Base-by-base conservation (phyloP, 2,329 filamentous ascomycete genomes). In the Peltaster fructicola region DNA sequence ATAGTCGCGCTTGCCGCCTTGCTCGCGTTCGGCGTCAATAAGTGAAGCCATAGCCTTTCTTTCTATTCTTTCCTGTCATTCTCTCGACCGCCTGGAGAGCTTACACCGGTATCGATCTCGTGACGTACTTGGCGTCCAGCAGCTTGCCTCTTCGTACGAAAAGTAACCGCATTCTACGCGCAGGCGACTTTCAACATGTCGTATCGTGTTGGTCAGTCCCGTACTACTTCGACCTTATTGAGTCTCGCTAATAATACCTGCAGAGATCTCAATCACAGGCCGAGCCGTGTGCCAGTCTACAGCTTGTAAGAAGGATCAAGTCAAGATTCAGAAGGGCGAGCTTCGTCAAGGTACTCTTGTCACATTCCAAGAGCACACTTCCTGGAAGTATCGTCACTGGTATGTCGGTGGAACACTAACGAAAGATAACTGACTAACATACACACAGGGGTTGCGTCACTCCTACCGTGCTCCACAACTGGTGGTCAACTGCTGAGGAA, bases 381-480 rank as follows among this genome's bases (percentile, higher is more conserved):
- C 62, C 42, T 91, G 71, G 68, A 51, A 57, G 29, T 95, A 76
- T 72, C 76, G 74, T 45, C 85, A 95, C 49, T 93, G 85, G 85
- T 90, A 61, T 44, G 64, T 40, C 19, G 10, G 6, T 17, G 3
- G n/a, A 10, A 22, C 8, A 18, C 21, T 8, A 17, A 10, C 6
- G 2, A n/a, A n/a, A n/a, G n/a, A n/a, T 26, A 10, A 20, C 5
- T 28, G 14, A 28, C 21, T 20, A 9, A 18, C 16, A n/a, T 20
- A 10, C 10, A 15, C 3, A 12, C 24, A 91, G 84, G 84, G 84
- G 85, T 15, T 95, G 85, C 41, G 68, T 84, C 17, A 91, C 81
- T 9, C 82, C 82, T 12, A 60, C 63, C 27, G 68, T 80, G 41
- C 56, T 93, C 30, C 43, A 57, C 29, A 73, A 78, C 34, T 52